A percentile compares a stretch with the other conserved stretches of the same genome.
Evolutionary conservation across 768 basidiomycete genomes (phyloP).

Genomic region (Paxillus rubicundulus): DNA sequence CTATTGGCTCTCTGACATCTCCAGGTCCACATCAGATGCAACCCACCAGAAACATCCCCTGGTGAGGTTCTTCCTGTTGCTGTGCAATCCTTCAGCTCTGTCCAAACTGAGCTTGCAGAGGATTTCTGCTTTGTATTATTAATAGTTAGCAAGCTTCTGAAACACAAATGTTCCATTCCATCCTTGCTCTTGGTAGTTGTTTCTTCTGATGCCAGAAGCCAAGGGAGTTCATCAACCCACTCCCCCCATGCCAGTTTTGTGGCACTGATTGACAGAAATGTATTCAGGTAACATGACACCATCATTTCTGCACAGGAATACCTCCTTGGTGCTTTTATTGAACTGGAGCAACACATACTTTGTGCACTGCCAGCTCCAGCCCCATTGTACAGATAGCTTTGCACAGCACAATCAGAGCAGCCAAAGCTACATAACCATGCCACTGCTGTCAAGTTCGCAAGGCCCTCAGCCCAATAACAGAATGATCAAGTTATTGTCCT

Average conservation of each 20-base stretch:
- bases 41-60: conserved; percentile 71
- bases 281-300: conserved; percentile 79
- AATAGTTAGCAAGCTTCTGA: conserved; percentile 86
- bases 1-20: conserved; percentile 83
- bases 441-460: conserved; percentile 91
- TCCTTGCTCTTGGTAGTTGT: conserved; percentile 79
- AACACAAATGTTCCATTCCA: conserved; percentile 78
- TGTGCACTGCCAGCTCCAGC: conserved; percentile 89
- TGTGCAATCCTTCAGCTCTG: conserved; percentile 64
- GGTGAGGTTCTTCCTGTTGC: conserved; percentile 78
- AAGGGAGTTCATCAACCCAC: conserved; percentile 59
- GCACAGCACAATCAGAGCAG: conserved; percentile 82
- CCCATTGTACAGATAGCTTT: conserved; percentile 90
- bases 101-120: conserved; percentile 79
- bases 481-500: no score
- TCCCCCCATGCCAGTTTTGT: not conserved
- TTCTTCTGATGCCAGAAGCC: conserved; percentile 79
- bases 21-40: conserved; percentile 83
- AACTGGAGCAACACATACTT: conserved; percentile 96
- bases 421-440: conserved; percentile 91
- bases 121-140: conserved; percentile 84
- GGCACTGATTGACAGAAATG: conserved; percentile 13
- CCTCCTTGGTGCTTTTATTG: conserved; percentile 87
- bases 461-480: no score
- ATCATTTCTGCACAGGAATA: conserved; percentile 88